These are phyloP conservation scores for Phialophora chinensis DNA, from an alignment of 2,329 filamentous ascomycete species.

Conservation along the genomic window DNA sequence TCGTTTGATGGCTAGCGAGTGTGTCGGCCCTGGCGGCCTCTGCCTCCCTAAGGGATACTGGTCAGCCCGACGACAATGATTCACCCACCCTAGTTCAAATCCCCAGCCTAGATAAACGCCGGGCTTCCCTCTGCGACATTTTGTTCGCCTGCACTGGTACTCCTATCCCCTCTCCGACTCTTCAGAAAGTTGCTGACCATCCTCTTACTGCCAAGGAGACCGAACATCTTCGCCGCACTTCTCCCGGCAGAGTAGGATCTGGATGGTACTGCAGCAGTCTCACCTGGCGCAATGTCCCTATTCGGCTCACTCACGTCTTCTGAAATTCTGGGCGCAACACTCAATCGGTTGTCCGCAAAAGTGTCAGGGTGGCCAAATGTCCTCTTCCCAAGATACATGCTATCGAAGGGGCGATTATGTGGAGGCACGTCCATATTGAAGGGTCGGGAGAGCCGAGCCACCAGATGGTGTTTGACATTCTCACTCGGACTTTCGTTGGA, in stretches of 20 bases:
- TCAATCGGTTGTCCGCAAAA: conserved; percentile 32
- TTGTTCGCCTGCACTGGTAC: conserved; percentile 21
- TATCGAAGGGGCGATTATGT: conserved; percentile 38
- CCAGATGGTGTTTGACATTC: conserved; percentile 32
- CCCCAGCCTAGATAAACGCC: conserved; percentile 23
- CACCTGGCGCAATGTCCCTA: neutral
- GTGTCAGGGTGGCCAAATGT: conserved; percentile 33
- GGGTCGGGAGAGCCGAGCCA: conserved; percentile 36
- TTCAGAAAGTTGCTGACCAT: conserved; percentile 41
- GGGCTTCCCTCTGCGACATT: conserved; percentile 21
- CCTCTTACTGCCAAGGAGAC: conserved; percentile 33
- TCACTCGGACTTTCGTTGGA: conserved; percentile 36
- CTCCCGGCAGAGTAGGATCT: conserved; percentile 18
- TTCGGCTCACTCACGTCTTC: conserved; percentile 20
- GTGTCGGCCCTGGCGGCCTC: neutral
- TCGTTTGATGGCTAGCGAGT: neutral
- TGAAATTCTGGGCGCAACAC: conserved; percentile 27
- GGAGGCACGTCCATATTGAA: conserved; percentile 39
- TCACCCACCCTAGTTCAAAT: conserved; percentile 2
- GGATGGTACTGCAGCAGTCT: conserved; percentile 22
- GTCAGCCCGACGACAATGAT: conserved; percentile 2
- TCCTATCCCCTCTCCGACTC: conserved; percentile 29
- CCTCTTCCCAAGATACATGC: conserved; percentile 39
- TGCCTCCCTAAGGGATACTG: conserved; percentile 13
- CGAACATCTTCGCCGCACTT: conserved; percentile 29